Percentiles rank a stretch among this genome's conserved stretches.
Conservation (phyloP, 2,329 filamentous ascomycete genomes). For the Fusarium sp. region DNA sequence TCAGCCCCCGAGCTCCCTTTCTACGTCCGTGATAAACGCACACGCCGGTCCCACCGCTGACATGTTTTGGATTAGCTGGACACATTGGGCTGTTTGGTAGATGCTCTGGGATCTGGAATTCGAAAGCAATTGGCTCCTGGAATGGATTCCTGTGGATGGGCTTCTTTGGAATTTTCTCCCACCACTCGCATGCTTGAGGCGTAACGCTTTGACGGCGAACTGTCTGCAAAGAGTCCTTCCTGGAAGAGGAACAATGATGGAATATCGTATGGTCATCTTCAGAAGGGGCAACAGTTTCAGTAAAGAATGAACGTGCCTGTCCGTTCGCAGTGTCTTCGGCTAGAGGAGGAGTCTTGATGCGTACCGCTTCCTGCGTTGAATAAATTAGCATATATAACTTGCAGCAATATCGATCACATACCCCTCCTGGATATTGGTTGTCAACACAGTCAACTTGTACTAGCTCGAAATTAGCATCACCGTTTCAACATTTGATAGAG, state of each 20-base stretch:
- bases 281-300: conserved; percentile 49
- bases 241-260: conserved; percentile 1
- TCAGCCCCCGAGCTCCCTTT: conserved; percentile 28
- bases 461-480: no score
- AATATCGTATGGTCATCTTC: conserved; percentile 6
- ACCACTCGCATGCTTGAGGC: conserved; percentile 49
- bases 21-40: conserved; percentile 61
- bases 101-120: conserved; percentile 62
- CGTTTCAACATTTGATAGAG: no score
- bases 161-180: conserved; percentile 46
- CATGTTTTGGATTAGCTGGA: conserved; percentile 57
- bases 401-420: conserved; percentile 27
- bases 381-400: conserved; percentile 6
- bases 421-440: conserved; percentile 49
- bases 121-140: conserved; percentile 46
- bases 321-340: conserved; percentile 51
- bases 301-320: conserved; percentile 55
- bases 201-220: conserved; percentile 37
- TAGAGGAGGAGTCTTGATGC: conserved; percentile 58
- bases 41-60: conserved; percentile 56
- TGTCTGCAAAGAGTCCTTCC: conserved; percentile 28
- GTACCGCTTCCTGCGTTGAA: conserved; percentile 56
- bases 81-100: conserved; percentile 62
- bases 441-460: conserved; percentile 1
- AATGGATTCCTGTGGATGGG: conserved; percentile 34